Percentiles rank a stretch among this genome's conserved stretches.
Conservation (phyloP, 2,329 filamentous ascomycete species). For the Emydomyces testavorans region DNA sequence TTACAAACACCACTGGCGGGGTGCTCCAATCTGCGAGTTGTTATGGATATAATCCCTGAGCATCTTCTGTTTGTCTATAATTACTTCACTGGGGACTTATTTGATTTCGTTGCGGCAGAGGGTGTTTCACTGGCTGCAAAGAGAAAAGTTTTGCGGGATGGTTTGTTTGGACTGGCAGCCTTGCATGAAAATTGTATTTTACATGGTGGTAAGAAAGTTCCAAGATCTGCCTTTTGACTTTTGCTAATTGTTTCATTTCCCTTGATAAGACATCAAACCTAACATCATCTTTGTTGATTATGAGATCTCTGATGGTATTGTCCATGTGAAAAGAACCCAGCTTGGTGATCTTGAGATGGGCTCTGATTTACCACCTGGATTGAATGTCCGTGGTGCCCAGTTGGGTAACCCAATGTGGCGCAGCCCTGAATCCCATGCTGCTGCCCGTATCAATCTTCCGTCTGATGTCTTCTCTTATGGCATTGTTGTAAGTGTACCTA, state of each 20-base stretch:
- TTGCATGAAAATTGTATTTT: constrained; percentile 10
- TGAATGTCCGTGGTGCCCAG: constrained; percentile 11
- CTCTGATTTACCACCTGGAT: constrained; percentile 6
- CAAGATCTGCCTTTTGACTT: background rate
- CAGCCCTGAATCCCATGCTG: constrained; percentile 11
- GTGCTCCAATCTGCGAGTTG: constrained; percentile 11
- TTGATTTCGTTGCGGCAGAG: background rate
- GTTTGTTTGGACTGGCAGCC: constrained; percentile 9
- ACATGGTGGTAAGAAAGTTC: constrained; percentile 4
- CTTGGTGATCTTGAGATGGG: constrained; percentile 12
- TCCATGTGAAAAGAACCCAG: constrained; percentile 3
- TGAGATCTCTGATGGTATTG: background rate
- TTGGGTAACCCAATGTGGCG: constrained; percentile 13
- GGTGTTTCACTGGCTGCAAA: constrained; percentile 1
- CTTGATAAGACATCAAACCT: constrained; percentile 12
- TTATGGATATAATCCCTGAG: constrained; percentile 9
- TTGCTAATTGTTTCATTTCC: background rate
- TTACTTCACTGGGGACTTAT: constrained; percentile 7
- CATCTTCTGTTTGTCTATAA: constrained; percentile 14
- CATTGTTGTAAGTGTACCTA: constrained; percentile 9
- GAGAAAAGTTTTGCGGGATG: constrained; percentile 8
- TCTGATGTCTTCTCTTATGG: constrained; percentile 11
- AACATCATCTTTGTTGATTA: constrained; percentile 13
- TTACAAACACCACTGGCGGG: constrained; percentile 10
- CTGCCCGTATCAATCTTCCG: constrained; percentile 7